Evolutionary conservation across 495 filamentous ascomycete genomes (phyloP), one percentile per base, ranked within the genome.

Genomic region (Tuber magnatum): DNA sequence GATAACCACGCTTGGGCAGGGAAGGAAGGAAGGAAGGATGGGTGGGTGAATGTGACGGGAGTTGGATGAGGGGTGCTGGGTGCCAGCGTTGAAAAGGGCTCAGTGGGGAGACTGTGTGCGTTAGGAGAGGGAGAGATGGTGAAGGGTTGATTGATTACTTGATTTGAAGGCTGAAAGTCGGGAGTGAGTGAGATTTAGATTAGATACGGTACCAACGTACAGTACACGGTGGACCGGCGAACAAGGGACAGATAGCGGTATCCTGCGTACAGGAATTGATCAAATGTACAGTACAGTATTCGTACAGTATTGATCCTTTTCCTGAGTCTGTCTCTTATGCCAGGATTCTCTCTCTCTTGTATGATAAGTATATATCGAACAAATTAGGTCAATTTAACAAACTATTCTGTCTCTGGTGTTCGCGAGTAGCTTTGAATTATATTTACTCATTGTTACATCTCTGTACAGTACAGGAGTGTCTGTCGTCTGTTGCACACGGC

Each of bases 381-480:
- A 18, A 44, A 69, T 38, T 18, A 42, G 56, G 42, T 22, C 38
- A 68, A 70, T 56, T 77, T 44, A 46, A 18, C 71, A 74, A 71
- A 73, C 24, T 20, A 72, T 32, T 43, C 43, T n/a, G 14, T 35
- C 56, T 32, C 12, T 35, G 4, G 28, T 65, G 56, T 35, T 35
- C 35, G 56, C 14, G 56, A 35, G 56, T 65, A 20, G 2, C 56
- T 32, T 35, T 16, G 28, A 65, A 12, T 35, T 65, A 56, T n/a
- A 35, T n/a, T 65, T 14, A 20, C 28, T 16, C 56, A 20, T 35
- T n/a, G 48, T 71, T 68, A 20, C 39, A 68, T 69, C 48, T 51
- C 56, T 48, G n/a, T n/a, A n/a, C n/a, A n/a, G 76, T 46, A 38
- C 41, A 46, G 71, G 72, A 77, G 74, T 77, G 65, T 24, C 39